Evolutionary conservation across 805 yeast species (phyloP), one percentile per base, ranked within the genome.

Genomic region (Metschnikowia similis): DNA sequence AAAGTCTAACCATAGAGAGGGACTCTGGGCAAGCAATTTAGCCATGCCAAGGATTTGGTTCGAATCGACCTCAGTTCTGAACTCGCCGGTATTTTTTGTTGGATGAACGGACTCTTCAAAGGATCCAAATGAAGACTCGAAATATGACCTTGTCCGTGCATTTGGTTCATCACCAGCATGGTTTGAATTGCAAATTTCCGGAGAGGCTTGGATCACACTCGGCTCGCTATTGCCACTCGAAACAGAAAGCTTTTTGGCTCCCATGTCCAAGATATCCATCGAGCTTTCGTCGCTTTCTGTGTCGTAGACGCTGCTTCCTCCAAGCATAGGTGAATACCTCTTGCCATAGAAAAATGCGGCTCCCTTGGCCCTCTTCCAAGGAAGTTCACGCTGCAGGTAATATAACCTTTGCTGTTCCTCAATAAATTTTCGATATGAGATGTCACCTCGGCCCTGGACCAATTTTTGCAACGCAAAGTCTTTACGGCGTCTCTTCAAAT

Each of bases 391-490:
- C 48, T 48, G 51, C 40, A 49, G 46, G 39, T 54, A 57, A 49
- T 65, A 66, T 6, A 61, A 50, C 42, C 53, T 48, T 48, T 66
- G 72, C 39, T 62, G 63, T 26, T 60, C 56, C 17, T 54, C 53
- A 16, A 69, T 63, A 26, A 61, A 53, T 7, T 58, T 46, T 31
- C 51, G 58, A 48, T 52, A 66, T 16, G 52, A 55, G 3, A 44
- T 48, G 38, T 64, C 66, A 7, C 57, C 50, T 43, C 73, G 53
- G 4, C 70, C 71, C 9, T 61, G 56, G 14, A 64, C 58, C 9
- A 67, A 41, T 10, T 58, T 58, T 48, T 65, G 66, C 11, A 69
- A 43, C 26, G 57, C 53, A 44, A 64, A 51, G 30, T 63, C 66
- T 31, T 52, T 55, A 13, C 40, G 50, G 38, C 59, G 40, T 29